phyloP scores from a whole-genome alignment of 2,329 filamentous ascomycete species.

The Ophiostoma pallidulum region DNA sequence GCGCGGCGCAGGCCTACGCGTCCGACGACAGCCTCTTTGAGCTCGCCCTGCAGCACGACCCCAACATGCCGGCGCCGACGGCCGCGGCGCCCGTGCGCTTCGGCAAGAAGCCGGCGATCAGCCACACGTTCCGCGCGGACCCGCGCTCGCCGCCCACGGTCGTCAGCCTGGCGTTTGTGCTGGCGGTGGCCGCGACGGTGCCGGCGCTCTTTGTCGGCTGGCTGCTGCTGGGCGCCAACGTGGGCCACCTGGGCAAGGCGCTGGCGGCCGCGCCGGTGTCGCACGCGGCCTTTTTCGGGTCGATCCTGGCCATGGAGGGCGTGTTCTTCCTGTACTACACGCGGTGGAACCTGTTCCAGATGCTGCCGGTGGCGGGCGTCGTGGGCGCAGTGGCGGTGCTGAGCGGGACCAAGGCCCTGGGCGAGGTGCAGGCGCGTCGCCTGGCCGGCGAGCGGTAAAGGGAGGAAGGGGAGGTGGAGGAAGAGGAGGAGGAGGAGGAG shows the following conservation, averaged over 20 bases:
- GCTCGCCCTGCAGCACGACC: conserved; percentile 55
- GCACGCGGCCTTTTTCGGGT: conserved; percentile 77
- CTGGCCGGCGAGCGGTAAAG: conserved; percentile 58
- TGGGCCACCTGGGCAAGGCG: conserved; percentile 67
- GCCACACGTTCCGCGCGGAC: conserved; percentile 79
- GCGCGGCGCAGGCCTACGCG: conserved; percentile 57
- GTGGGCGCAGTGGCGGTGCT: conserved; percentile 67
- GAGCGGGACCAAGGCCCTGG: conserved; percentile 80
- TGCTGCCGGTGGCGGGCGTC: conserved; percentile 60
- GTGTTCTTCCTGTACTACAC: conserved; percentile 95
- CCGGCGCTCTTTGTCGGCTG: conserved; percentile 62
- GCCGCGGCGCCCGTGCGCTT: conserved; percentile 69
- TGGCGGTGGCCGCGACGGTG: conserved; percentile 62
- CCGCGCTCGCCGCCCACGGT: conserved; percentile 71
- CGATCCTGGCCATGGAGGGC: conserved; percentile 76
- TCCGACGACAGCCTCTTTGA: conserved; percentile 65
- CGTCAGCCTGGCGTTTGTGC: conserved; percentile 68
- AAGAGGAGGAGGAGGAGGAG: not conserved
- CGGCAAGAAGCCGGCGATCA: conserved; percentile 72
- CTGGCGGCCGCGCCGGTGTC: conserved; percentile 67
- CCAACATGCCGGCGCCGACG: conserved; percentile 45
- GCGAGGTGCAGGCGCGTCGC: conserved; percentile 84
- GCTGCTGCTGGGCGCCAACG: conserved; percentile 72
- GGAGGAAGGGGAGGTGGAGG: not conserved
- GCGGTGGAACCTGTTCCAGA: conserved; percentile 85